Evolutionary conservation across 306 rosid genomes (phyloP).

Genomic region (Dalbergia oliveri): DNA sequence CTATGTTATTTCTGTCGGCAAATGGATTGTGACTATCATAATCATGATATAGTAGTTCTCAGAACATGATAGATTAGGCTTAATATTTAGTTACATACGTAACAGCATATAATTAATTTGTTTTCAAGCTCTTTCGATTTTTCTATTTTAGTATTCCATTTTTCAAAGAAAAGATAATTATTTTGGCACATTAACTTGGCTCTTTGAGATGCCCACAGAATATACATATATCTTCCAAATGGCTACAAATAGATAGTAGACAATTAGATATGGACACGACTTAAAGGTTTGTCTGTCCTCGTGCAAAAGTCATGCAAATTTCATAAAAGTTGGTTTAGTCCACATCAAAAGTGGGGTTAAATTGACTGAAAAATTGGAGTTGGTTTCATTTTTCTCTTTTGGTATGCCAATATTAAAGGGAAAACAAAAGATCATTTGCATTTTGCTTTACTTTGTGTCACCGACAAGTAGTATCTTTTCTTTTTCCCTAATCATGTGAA

Average conservation of each 20-base stretch:
- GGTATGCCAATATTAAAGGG: slow-evolving; percentile 21
- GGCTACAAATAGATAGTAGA: slow-evolving; percentile 55
- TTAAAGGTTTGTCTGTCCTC: slow-evolving; percentile 51
- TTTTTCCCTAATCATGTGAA: not conserved
- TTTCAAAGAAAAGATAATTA: not conserved
- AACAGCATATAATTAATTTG: not conserved
- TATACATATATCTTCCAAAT: slow-evolving; percentile 42
- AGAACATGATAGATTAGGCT: not conserved
- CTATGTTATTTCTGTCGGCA: slow-evolving; percentile 1
- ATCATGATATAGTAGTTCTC: not conserved
- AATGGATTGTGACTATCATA: not conserved
- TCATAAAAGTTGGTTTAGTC: slow-evolving; percentile 46
- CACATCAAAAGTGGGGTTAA: slow-evolving; percentile 42
- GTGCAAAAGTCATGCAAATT: slow-evolving; percentile 48
- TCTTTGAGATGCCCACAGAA: slow-evolving; percentile 29
- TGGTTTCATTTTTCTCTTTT: slow-evolving; percentile 37
- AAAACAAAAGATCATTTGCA: not conserved
- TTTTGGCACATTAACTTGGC: slow-evolving; percentile 13
- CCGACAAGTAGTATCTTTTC: slow-evolving; percentile 23
- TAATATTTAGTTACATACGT: not conserved
- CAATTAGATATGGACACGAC: slow-evolving; percentile 55
- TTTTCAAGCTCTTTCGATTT: not conserved
- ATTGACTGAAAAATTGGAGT: slow-evolving; percentile 40
- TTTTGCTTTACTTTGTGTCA: slow-evolving; percentile 26
- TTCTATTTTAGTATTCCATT: slow-evolving; percentile 1